Evolutionary conservation across 306 rosid species (phyloP), one percentile per base, ranked within the genome.

Genomic region (Cicer arietinum): DNA sequence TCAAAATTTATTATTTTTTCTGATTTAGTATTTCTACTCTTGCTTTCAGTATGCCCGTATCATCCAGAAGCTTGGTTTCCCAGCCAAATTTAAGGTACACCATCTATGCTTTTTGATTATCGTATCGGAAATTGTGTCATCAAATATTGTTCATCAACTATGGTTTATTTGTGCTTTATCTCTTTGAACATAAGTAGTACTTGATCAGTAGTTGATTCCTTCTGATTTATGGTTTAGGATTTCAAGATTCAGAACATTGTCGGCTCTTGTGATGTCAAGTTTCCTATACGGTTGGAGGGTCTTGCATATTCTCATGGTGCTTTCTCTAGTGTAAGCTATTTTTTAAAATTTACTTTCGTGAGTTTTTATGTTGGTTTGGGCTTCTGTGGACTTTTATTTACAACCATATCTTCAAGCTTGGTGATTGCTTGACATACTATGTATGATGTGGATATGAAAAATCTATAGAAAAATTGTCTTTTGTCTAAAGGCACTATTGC

Each of bases 231-330:
- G 13, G 43, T 41, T 47, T 41, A 85, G 88, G 88, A 85, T 78
- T 94, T 94, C 74, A 94, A 94, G 82, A 94, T 94, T 76, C 96
- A 94, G 85, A 94, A 94, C 76, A 94, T 94, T 53, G 97, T 94
- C 47, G 97, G 94, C 54, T 94, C 96, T 7, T 90, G 97, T 74
- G 98, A 91, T 76, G 97, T 94, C 43, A 91, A 94, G 87, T 94
- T 94, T 64, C 96, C 97, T 46, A 94, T 94, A 45, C 85, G 98
- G 79, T 90, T 94, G 5, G 98, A 91, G 86, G 98, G 94, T 59
- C 94, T 94, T 84, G 90, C 91, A 9, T 90, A 87, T 82, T 94
- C 98, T 22, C 97, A 94, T 48, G 86, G 91, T 79, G 94, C 96
- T 71, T 94, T 94, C 84, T 91, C 96, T 46, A 90, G 96, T 81